Base-by-base conservation (phyloP, 2,329 filamentous ascomycete species). In the Apiospora pterosperma region DNA sequence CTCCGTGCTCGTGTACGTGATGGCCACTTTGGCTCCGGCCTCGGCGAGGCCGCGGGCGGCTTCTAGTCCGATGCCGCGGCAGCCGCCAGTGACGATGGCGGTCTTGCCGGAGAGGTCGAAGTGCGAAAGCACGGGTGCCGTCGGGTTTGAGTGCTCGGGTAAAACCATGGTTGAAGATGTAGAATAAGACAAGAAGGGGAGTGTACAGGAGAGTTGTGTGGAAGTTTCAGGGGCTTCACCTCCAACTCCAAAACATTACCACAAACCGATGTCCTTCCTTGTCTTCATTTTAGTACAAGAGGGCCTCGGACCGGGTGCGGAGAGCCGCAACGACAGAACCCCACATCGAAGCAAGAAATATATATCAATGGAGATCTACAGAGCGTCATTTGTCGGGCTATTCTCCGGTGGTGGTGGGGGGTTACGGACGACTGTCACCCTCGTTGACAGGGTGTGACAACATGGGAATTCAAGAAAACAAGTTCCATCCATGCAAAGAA, bases 1-100 rank as follows among this genome's bases (percentile, higher is more conserved):
- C 8, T 67, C 65, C n/a, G 74, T 75, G 60, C 71, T 72, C 3
- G 68, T 67, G 65, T 77, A 78, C 1, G 76, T 72, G 59, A 77
- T 70, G 39, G 70, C 74, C 8, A 76, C 71, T 19, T 73, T 69
- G 8, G 71, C 70, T 21, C 73, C 72, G 59, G 71, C 71, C 59
- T 75, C 73, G 19, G 67, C 70, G 12, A 76, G 68, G 1, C 73
- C 72, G 39, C 72, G 69, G 36, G 72, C 74, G 19, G 74, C 70
- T 58, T 75, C 72, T 19, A 76, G 69, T 14, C 74, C 75, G 59
- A 76, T 74, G 7, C 73, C 73, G 34, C 72, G 68, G 52, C 69
- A 69, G 28, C 73, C 71, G n/a, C 73, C 72, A 3, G 74, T 74
- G 6, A 76, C 70, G 14, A 73, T 66, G 2, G 72, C 73, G 7